Evolutionary conservation across 2,329 filamentous ascomycete species (phyloP).

Genomic region (Venturiaceae sp.): DNA sequence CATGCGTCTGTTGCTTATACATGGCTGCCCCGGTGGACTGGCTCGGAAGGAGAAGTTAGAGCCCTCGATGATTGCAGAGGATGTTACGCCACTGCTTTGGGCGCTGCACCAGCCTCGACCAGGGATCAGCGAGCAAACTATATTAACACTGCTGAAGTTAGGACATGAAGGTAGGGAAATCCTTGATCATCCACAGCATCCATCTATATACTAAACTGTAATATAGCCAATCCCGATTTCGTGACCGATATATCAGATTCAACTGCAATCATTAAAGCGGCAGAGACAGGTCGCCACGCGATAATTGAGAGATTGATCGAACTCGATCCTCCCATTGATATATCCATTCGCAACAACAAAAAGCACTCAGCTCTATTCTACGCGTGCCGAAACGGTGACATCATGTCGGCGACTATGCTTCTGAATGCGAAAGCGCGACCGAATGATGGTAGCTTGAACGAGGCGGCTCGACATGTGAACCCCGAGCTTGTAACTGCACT

Average conservation of each 20-base stretch:
- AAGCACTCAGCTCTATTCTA: neutral
- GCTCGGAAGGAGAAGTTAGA: neutral
- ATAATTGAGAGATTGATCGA: neutral
- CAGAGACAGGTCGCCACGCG: neutral
- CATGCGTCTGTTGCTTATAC: neutral
- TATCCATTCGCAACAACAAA: neutral
- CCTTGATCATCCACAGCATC: neutral
- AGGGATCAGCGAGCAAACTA: neutral
- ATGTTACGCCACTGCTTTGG: conserved; percentile 5
- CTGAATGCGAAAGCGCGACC: neutral
- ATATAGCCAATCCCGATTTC: neutral
- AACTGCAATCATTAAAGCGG: neutral
- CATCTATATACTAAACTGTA: neutral
- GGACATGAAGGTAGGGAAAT: neutral
- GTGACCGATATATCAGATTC: neutral
- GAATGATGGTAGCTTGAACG: conserved; percentile 5
- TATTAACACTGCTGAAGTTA: neutral
- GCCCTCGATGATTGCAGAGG: neutral
- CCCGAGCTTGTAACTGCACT: neutral
- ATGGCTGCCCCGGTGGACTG: neutral
- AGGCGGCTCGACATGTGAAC: neutral
- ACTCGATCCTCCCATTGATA: neutral
- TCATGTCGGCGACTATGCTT: neutral
- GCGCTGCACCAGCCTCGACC: conserved; percentile 1
- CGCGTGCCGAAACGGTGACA: neutral